Evolutionary conservation across 2,329 filamentous ascomycete species (phyloP), one percentile per base, ranked within the genome.

Genomic region (Colletotrichum ledebouriae): DNA sequence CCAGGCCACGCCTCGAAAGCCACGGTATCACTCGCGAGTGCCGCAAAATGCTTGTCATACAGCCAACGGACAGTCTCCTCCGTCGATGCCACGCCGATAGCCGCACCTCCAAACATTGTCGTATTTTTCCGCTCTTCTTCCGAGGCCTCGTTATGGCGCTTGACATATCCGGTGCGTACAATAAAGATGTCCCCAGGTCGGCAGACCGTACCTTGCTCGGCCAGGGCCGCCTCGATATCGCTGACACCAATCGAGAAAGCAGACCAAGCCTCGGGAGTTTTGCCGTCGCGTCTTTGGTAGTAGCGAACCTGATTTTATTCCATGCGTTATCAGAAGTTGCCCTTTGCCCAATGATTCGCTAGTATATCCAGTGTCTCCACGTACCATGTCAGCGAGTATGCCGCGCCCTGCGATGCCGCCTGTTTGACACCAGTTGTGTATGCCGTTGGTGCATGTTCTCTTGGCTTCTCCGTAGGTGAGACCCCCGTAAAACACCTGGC

Each of bases 11-110:
- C 78, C 70, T 85, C 83, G 59, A 83, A 84, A 5, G 76, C 78
- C 13, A 80, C 78, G 12, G 79, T 77, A 67, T 82, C 79, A 4
- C 81, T 78, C 9, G 83, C 84, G 4, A 84, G 81, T 3, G 83
- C 83, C 0, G 79, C 77, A 67, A 86, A 85, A 1, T 80, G 77
- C n/a, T 74, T 74, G 57, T 82, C 78, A 83, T 83, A 85, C 34
- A 85, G 76, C 82, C 81, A 86, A 47, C 76, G 72, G 55, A 82
- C 50, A 39, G 78, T 77, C 13, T 80, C 80, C 55, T 76, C 75
- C 0, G 75, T 77, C 6, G 74, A 76, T 70, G 83, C 79, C 2
- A 84, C 76, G 0, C 83, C 83, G 49, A 52, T 52, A 33, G 49
- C 49, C 7, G 22, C 25, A 52, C 25, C 49, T 4, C 49, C 49